phyloP scores from a whole-genome alignment of 805 yeast genomes.

The Peterozyma toletana region DNA sequence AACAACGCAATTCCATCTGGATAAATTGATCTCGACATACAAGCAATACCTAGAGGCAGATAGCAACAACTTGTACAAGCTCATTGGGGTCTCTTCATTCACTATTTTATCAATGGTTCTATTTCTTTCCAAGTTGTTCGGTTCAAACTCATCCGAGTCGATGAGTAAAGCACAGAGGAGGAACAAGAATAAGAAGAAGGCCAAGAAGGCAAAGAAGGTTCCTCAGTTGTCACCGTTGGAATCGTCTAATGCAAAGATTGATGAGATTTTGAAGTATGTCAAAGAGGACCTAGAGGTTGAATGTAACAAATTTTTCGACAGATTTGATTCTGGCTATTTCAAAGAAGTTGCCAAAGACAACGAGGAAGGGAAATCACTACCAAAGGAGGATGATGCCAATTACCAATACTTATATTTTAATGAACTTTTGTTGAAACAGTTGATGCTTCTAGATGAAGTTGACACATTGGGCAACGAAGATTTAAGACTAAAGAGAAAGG shows the following conservation, averaged over 20 bases:
- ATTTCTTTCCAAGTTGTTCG: background rate
- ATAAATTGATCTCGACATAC: background rate
- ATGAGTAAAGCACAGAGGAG: background rate
- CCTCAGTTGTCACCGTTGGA: background rate
- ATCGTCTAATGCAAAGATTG: background rate
- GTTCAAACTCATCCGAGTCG: background rate
- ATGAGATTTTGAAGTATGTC: conserved; percentile 1
- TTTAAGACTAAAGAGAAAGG: conserved; percentile 52
- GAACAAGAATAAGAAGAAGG: conserved; percentile 6
- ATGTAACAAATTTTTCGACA: conserved; percentile 9
- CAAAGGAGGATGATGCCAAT: conserved; percentile 9
- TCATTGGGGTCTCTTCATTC: conserved; percentile 3
- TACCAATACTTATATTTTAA: conserved; percentile 54
- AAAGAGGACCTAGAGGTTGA: background rate
- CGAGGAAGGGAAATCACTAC: background rate
- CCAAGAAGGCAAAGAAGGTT: background rate
- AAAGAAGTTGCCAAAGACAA: background rate
- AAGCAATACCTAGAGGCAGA: background rate
- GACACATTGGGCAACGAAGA: conserved; percentile 41
- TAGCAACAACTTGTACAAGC: background rate
- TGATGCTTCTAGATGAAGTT: conserved; percentile 61
- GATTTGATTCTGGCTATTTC: conserved; percentile 1
- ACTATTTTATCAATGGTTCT: conserved; percentile 5
- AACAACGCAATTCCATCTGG: conserved; percentile 11
- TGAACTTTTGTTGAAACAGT: conserved; percentile 59